Evolutionary conservation across 148 eudicot species (phyloP).

Genomic region (Spergularia marina): DNA sequence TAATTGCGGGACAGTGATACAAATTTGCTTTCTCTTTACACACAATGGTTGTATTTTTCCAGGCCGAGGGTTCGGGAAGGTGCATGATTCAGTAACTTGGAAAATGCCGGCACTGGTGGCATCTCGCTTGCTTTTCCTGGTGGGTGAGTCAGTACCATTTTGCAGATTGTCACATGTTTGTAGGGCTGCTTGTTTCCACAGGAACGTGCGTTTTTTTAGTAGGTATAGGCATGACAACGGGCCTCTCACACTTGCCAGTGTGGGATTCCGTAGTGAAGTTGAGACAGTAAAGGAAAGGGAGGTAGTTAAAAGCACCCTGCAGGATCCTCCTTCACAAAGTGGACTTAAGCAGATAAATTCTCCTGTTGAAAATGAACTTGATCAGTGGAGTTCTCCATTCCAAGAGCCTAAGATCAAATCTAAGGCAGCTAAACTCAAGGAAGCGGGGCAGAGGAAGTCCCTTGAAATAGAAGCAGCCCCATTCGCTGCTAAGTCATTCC

Average conservation of each 20-base stretch:
- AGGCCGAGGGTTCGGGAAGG: not conserved
- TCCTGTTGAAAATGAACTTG: constrained; percentile 23
- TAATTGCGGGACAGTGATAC: not conserved
- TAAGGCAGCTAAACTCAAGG: constrained; percentile 37
- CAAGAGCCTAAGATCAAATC: constrained; percentile 44
- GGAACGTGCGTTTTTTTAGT: constrained; percentile 41
- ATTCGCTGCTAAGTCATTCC: constrained; percentile 77
- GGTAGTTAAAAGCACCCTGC: constrained; percentile 25
- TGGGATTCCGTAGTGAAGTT: constrained; percentile 51
- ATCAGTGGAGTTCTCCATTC: constrained; percentile 25
- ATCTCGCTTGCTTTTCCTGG: constrained; percentile 63
- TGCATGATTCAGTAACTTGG: not conserved
- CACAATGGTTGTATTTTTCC: not conserved
- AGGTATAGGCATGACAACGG: constrained; percentile 31
- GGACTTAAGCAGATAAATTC: constrained; percentile 29
- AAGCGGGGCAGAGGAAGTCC: constrained; percentile 31
- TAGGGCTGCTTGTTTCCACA: constrained; percentile 36
- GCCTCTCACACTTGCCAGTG: constrained; percentile 62
- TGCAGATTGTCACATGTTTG: constrained; percentile 42
- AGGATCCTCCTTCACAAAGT: constrained; percentile 26
- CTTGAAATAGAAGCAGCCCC: constrained; percentile 60
- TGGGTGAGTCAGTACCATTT: constrained; percentile 54
- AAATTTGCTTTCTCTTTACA: not conserved
- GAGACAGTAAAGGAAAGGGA: constrained; percentile 28
- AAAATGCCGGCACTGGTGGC: constrained; percentile 60